Conservation (phyloP, 2,329 filamentous ascomycete genomes). For the Cladorrhinum sp. region DNA sequence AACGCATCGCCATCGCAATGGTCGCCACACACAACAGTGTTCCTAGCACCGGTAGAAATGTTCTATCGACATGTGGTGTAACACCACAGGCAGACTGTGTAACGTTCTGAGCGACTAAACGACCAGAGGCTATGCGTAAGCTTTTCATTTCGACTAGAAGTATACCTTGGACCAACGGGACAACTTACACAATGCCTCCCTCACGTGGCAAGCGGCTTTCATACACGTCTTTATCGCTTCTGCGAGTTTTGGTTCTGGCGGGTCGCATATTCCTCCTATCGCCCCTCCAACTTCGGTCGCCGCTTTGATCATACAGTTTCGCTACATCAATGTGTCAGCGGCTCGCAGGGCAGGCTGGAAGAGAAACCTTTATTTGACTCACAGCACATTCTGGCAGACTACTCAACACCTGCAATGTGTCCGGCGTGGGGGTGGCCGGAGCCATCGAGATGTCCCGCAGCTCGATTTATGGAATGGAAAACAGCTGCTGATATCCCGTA, state of each 20-base stretch:
- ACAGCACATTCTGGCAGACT: constrained; percentile 6
- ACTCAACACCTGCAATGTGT: background rate
- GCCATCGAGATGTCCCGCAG: background rate
- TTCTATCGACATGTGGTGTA: background rate
- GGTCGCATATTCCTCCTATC: background rate
- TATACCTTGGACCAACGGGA: background rate
- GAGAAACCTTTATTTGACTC: background rate
- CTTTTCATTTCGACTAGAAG: no score
- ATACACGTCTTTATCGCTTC: background rate
- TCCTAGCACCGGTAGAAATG: background rate
- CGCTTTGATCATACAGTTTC: constrained; percentile 1
- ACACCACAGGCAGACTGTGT: constrained; percentile 4
- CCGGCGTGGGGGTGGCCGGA: background rate
- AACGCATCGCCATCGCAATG: background rate
- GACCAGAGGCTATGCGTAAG: background rate
- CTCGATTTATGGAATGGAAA: background rate
- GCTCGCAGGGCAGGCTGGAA: background rate
- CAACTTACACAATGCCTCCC: constrained; percentile 3
- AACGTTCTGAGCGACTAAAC: background rate
- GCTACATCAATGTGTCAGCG: background rate
- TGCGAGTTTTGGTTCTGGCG: background rate
- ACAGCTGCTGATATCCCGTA: background rate
- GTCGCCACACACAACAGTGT: background rate
- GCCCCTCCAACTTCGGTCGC: background rate
- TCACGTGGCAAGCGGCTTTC: background rate